phyloP scores from a whole-genome alignment of 108 stramenopile genomes.

The Pseudonitzschia delicatissima region DNA sequence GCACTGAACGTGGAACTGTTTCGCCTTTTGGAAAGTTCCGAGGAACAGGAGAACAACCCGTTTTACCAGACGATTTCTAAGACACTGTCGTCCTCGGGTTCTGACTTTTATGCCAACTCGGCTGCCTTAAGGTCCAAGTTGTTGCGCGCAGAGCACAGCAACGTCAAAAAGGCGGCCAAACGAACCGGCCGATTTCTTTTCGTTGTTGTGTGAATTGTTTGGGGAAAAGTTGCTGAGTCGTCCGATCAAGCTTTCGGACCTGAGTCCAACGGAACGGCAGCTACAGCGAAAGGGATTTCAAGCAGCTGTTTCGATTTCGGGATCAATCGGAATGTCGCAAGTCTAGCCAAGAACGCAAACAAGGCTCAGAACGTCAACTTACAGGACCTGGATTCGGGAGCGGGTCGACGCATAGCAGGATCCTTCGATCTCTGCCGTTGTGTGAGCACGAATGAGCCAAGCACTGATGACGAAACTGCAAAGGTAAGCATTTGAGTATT shows the following conservation, averaged over 20 bases:
- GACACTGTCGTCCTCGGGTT: not conserved
- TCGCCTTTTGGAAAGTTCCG: not conserved
- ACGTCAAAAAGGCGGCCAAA: not conserved
- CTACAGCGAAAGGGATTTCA: conserved; percentile 1
- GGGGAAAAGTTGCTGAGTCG: not conserved
- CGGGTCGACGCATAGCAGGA: conserved; percentile 5
- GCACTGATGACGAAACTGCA: not conserved
- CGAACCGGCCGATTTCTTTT: not conserved
- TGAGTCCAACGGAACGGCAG: not conserved
- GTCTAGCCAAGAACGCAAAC: not conserved
- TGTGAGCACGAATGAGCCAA: not conserved
- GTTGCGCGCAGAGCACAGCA: not conserved
- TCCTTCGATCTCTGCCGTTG: conserved; percentile 2
- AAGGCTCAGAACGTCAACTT: not conserved
- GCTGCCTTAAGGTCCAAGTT: not conserved
- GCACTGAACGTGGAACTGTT: not conserved
- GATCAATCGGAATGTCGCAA: not conserved
- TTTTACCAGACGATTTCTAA: not conserved
- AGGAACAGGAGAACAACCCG: not conserved
- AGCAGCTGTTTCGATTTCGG: conserved; percentile 10
- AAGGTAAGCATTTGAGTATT: not conserved
- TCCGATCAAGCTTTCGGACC: not conserved
- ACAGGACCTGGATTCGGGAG: not conserved
- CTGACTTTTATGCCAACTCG: conserved; percentile 5
- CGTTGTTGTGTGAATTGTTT: not conserved